phyloP scores from a whole-genome alignment of 2,329 filamentous ascomycete species.

The Colletotrichum cereale region DNA sequence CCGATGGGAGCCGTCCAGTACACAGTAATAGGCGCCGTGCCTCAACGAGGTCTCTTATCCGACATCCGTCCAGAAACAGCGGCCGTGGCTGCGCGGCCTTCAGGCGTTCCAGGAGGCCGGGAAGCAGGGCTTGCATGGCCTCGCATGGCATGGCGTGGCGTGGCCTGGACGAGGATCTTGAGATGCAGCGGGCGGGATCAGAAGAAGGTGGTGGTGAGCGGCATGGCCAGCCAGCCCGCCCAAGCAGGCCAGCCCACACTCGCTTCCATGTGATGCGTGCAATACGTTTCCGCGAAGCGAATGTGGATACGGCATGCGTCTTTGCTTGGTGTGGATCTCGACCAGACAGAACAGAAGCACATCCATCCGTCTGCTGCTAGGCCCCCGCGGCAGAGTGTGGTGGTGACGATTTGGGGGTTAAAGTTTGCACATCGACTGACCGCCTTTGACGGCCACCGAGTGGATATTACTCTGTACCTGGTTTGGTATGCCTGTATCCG shows the following conservation, averaged over 20 bases:
- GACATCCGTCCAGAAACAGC: slow-evolving; percentile 30
- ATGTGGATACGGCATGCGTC: slow-evolving; percentile 22
- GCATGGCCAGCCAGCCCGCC: slow-evolving; percentile 16
- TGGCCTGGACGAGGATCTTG: slow-evolving; percentile 38
- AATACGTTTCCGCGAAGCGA: slow-evolving; percentile 28
- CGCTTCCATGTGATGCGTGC: slow-evolving; percentile 33
- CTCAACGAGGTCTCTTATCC: slow-evolving; percentile 35
- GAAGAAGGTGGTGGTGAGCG: slow-evolving; percentile 33
- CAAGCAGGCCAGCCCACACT: slow-evolving; percentile 19
- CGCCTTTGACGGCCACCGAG: slow-evolving; percentile 22
- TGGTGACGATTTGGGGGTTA: slow-evolving; percentile 20
- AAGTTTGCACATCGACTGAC: slow-evolving; percentile 37
- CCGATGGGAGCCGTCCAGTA: slow-evolving; percentile 16
- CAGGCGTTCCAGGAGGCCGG: slow-evolving; percentile 37
- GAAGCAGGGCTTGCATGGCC: slow-evolving; percentile 36
- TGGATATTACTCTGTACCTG: background rate
- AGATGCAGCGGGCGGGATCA: slow-evolving; percentile 39
- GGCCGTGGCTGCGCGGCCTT: slow-evolving; percentile 30
- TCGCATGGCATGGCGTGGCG: slow-evolving; percentile 22
- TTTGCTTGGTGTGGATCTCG: slow-evolving; percentile 20
- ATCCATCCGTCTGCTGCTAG: slow-evolving; percentile 1
- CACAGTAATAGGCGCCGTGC: slow-evolving; percentile 3
- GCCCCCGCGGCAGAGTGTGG: background rate
- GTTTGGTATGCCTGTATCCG: slow-evolving; percentile 17
- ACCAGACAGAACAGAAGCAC: slow-evolving; percentile 23